Conservation (phyloP, 495 filamentous ascomycete species). For the Aspergillus leporis region DNA sequence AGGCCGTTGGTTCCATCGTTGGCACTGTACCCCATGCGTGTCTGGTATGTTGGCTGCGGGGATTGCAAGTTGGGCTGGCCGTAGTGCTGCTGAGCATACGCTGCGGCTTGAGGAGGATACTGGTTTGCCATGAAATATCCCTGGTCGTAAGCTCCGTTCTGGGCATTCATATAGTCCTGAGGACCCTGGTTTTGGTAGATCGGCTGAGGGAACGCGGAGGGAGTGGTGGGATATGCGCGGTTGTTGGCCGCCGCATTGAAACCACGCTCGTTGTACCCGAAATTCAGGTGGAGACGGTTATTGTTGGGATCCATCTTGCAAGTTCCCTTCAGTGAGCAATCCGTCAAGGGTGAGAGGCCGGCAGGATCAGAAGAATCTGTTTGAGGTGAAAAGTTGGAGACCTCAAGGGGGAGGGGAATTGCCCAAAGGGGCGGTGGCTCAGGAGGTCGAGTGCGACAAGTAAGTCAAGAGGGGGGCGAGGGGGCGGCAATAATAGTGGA, state of each 20-base stretch:
- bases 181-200: conserved; percentile 68
- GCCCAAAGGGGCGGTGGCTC: conserved; percentile 39
- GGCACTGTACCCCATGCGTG: conserved; percentile 45
- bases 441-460: conserved; percentile 24
- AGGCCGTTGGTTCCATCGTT: conserved; percentile 75
- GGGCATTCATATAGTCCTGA: conserved; percentile 53
- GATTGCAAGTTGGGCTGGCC: conserved; percentile 62
- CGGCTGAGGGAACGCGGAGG: conserved; percentile 93
- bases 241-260: conserved; percentile 60
- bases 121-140: conserved; percentile 67
- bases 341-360: conserved; percentile 18
- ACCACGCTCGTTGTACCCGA: conserved; percentile 63
- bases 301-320: conserved; percentile 55
- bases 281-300: conserved; percentile 70
- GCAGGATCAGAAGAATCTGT: conserved; percentile 26
- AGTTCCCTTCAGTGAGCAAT: conserved; percentile 16
- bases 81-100: conserved; percentile 63
- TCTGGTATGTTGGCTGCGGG: conserved; percentile 51
- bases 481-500: background rate
- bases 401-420: conserved; percentile 14
- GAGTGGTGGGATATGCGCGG: conserved; percentile 92
- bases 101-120: conserved; percentile 58
- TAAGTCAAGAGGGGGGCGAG: conserved; percentile 3
- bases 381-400: conserved; percentile 16
- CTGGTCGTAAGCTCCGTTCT: conserved; percentile 49